A percentile compares a stretch with the other conserved stretches of the same genome.
Evolutionary conservation across 305 asterid genomes (phyloP).

Genomic region (Fraxinus xanthoxyloides): DNA sequence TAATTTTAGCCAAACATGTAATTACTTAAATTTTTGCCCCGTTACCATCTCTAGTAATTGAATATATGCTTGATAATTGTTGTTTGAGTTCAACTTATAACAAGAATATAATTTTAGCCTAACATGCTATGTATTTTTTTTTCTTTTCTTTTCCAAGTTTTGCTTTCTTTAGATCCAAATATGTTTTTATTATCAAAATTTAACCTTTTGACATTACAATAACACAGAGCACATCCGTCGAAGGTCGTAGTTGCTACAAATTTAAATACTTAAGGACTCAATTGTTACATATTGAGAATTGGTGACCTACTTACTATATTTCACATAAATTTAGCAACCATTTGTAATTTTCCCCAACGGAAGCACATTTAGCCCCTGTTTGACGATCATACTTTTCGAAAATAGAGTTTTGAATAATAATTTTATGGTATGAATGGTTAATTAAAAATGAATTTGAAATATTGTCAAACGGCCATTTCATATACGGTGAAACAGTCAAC

Average conservation of each 20-base stretch:
- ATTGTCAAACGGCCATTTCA: too few relatives aligned
- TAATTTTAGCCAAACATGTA: background rate
- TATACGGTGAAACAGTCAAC: background rate
- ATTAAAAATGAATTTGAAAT: too few relatives aligned
- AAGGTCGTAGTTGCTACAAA: background rate
- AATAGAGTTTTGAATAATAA: too few relatives aligned
- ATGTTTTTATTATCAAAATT: background rate
- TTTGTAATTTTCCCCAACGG: background rate
- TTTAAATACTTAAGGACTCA: background rate
- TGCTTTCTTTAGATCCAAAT: background rate
- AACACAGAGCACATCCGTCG: background rate
- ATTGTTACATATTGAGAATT: background rate
- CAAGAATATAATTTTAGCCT: background rate
- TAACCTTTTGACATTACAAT: background rate
- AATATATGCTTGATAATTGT: background rate
- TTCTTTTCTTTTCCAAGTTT: background rate
- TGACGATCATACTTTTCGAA: too few relatives aligned
- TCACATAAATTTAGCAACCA: background rate
- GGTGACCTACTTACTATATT: background rate
- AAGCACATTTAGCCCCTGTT: too few relatives aligned
- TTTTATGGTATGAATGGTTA: too few relatives aligned
- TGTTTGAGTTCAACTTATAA: too few relatives aligned
- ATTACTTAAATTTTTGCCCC: background rate
- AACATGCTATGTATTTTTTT: background rate
- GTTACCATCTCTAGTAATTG: background rate